Evolutionary conservation across 805 yeast genomes (phyloP).

Genomic region (Ogataea angusta): DNA sequence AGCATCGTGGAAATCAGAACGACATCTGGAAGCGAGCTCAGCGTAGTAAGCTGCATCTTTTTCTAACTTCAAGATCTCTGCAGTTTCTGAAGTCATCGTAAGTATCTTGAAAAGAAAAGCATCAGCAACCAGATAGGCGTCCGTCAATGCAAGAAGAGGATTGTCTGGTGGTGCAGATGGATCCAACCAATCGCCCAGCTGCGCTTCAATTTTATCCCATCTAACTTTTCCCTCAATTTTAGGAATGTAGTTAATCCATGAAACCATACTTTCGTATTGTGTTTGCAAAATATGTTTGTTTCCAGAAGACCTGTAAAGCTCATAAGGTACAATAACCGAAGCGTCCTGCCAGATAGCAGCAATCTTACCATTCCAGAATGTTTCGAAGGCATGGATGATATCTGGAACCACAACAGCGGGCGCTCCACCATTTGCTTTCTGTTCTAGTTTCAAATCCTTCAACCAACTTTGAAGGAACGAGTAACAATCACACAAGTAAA

Average conservation of each 20-base stretch:
- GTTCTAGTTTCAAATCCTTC: conserved; percentile 22
- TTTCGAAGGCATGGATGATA: conserved; percentile 15
- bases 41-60: conserved; percentile 12
- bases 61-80: conserved; percentile 10
- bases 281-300: conserved; percentile 10
- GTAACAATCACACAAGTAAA: conserved; percentile 21
- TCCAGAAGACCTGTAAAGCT: conserved; percentile 11
- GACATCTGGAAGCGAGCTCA: conserved; percentile 11
- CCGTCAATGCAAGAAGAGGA: conserved; percentile 23
- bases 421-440: conserved; percentile 16
- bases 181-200: conserved; percentile 32
- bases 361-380: conserved; percentile 15
- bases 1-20: conserved; percentile 17
- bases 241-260: conserved; percentile 18
- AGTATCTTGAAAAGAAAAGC: conserved; percentile 22
- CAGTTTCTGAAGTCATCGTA: conserved; percentile 11
- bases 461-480: conserved; percentile 24
- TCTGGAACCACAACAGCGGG: conserved; percentile 24
- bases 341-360: conserved; percentile 27
- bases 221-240: conserved; percentile 15
- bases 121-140: conserved; percentile 24
- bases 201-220: conserved; percentile 17
- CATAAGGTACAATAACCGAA: conserved; percentile 22
- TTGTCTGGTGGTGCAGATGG: conserved; percentile 28
- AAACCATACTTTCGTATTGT: conserved; percentile 14